A percentile compares a stretch with the other conserved stretches of the same genome.
phyloP scores from a whole-genome alignment of 495 filamentous ascomycete species.

The Cetradonia linearis region DNA sequence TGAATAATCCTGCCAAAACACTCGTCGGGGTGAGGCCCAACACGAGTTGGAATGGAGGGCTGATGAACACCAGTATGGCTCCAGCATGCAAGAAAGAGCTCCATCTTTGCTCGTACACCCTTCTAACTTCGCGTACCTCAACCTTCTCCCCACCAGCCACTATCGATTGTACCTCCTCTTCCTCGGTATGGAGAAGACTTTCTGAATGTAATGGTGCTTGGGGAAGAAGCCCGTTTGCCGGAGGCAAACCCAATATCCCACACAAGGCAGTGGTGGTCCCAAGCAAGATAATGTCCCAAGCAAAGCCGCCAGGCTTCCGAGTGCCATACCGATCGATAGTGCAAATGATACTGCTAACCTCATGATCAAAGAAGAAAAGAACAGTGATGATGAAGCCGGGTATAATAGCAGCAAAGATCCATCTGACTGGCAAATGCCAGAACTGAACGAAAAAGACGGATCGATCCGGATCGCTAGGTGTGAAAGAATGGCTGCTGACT shows the following conservation, averaged over 20 bases:
- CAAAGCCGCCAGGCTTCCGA: slow-evolving; percentile 55
- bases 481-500: slow-evolving; percentile 44
- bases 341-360: slow-evolving; percentile 67
- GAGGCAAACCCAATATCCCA: slow-evolving; percentile 59
- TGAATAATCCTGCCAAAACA: slow-evolving; percentile 57
- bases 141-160: slow-evolving; percentile 34
- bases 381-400: slow-evolving; percentile 58
- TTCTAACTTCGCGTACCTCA: slow-evolving; percentile 34
- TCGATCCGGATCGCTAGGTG: slow-evolving; percentile 49
- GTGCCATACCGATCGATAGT: slow-evolving; percentile 59
- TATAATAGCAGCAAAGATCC: slow-evolving; percentile 56
- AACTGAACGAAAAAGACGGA: slow-evolving; percentile 54
- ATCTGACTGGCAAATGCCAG: slow-evolving; percentile 51
- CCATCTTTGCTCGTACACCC: slow-evolving; percentile 62
- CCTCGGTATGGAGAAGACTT: slow-evolving; percentile 48
- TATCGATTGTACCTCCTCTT: slow-evolving; percentile 37
- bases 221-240: slow-evolving; percentile 58
- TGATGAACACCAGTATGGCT: slow-evolving; percentile 51
- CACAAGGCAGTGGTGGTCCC: slow-evolving; percentile 61
- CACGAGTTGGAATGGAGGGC: slow-evolving; percentile 58
- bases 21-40: slow-evolving; percentile 59
- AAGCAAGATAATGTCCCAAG: slow-evolving; percentile 59
- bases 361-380: slow-evolving; percentile 67
- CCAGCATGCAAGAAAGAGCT: slow-evolving; percentile 52
- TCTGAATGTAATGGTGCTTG: slow-evolving; percentile 64